phyloP scores from a whole-genome alignment of 805 yeast species.

The Starmerella stigmatis region DNA sequence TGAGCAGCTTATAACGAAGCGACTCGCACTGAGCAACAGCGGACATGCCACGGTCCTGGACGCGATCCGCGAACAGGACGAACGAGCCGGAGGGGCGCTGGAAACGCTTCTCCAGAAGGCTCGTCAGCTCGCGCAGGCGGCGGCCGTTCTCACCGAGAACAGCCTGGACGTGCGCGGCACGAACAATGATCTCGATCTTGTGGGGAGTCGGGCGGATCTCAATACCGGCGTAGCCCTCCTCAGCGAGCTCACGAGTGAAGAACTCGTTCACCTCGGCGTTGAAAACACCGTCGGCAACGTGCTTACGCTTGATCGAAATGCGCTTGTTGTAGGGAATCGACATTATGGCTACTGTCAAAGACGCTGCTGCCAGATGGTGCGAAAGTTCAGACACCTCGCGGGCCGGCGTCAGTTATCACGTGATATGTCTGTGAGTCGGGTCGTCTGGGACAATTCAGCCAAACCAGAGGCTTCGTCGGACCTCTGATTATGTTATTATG shows the following conservation, averaged over 20 bases:
- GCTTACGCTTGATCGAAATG: constrained; percentile 97
- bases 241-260: constrained; percentile 99
- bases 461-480: background rate
- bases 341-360: constrained; percentile 10
- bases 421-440: background rate
- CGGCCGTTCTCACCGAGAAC: constrained; percentile 99
- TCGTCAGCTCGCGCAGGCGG: constrained; percentile 97
- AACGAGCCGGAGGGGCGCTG: constrained; percentile 86
- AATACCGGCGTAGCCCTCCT: constrained; percentile 99
- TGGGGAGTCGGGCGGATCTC: constrained; percentile 98
- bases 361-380: background rate
- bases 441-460: no score
- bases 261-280: constrained; percentile 99
- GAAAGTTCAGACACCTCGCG: background rate
- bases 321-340: constrained; percentile 26
- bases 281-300: constrained; percentile 99
- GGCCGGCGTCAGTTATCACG: background rate
- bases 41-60: constrained; percentile 97
- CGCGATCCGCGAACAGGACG: constrained; percentile 96
- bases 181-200: constrained; percentile 95
- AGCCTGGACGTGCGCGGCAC: constrained; percentile 98
- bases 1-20: constrained; percentile 91
- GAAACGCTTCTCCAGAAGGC: constrained; percentile 98
- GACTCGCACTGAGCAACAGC: constrained; percentile 99
- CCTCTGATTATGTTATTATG: background rate